Conservation (phyloP, 305 asterid genomes). For the Ajuga reptans region DNA sequence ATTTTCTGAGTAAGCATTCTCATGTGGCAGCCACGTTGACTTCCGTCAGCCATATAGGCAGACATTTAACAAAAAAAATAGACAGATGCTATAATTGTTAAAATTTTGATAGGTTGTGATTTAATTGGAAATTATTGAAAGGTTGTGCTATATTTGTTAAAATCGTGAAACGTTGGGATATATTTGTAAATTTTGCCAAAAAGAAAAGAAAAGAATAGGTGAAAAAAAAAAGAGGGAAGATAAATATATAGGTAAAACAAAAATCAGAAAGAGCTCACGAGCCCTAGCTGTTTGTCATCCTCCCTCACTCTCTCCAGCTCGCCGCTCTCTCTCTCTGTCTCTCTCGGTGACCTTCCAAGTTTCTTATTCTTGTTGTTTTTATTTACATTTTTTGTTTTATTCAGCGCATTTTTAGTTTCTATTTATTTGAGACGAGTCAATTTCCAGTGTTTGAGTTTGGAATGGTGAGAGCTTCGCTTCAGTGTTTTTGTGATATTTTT, state of each 20-base stretch:
- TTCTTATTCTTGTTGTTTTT: not conserved
- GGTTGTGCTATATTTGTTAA: no score
- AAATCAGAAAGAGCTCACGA: conserved; percentile 6
- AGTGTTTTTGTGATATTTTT: not conserved
- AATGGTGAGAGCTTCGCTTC: conserved; percentile 10
- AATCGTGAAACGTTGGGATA: no score
- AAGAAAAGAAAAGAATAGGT: not conserved
- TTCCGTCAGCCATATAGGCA: no score
- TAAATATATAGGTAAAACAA: not conserved
- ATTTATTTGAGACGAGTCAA: not conserved
- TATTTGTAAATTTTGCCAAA: no score
- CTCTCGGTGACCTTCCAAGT: conserved; percentile 16
- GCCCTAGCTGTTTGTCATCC: conserved; percentile 32
- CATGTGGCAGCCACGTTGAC: no score
- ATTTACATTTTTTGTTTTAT: not conserved
- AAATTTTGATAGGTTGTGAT: no score
- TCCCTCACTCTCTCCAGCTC: conserved; percentile 14
- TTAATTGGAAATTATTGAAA: no score
- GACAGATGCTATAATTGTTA: no score
- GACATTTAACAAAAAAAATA: no score
- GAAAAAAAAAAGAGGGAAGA: not conserved
- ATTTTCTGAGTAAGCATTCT: no score
- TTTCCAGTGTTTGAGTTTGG: conserved; percentile 7
- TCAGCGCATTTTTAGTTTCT: not conserved
- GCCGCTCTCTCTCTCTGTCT: conserved; percentile 21